Percentiles rank a stretch among this genome's conserved stretches.
Conservation (phyloP, 129 eudicot species). For the Silybum marianum region DNA sequence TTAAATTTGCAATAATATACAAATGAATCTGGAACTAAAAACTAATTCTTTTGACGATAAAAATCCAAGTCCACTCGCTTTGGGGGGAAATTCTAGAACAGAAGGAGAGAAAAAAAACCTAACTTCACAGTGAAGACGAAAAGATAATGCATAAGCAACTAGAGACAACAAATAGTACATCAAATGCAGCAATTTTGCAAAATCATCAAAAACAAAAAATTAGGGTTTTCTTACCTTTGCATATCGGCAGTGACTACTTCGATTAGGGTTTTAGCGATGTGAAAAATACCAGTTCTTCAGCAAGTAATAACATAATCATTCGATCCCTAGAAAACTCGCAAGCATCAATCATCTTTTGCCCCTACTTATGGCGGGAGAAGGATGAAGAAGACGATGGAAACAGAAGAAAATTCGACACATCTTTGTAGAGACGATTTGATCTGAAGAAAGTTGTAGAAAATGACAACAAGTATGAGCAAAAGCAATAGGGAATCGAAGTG, state of each 20-base stretch:
- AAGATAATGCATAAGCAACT: conserved; percentile 6
- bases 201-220: neutral
- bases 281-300: neutral
- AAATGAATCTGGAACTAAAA: neutral
- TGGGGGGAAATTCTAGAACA: neutral
- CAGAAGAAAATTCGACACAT: neutral
- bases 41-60: neutral
- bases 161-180: neutral
- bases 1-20: neutral
- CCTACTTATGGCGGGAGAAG: conserved; percentile 1
- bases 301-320: conserved; percentile 14
- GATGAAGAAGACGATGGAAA: conserved; percentile 9
- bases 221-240: conserved; percentile 36
- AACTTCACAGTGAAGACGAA: neutral
- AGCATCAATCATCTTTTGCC: conserved; percentile 2
- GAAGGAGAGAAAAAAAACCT: neutral
- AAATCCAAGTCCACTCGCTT: conserved; percentile 21
- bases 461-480: neutral
- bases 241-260: conserved; percentile 16
- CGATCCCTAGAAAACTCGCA: neutral
- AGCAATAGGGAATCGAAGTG: neutral
- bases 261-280: conserved; percentile 26
- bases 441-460: conserved; percentile 2
- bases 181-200: conserved; percentile 26
- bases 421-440: conserved; percentile 11